phyloP scores from a whole-genome alignment of 2,329 filamentous ascomycete genomes.

The Nemania sp. region DNA sequence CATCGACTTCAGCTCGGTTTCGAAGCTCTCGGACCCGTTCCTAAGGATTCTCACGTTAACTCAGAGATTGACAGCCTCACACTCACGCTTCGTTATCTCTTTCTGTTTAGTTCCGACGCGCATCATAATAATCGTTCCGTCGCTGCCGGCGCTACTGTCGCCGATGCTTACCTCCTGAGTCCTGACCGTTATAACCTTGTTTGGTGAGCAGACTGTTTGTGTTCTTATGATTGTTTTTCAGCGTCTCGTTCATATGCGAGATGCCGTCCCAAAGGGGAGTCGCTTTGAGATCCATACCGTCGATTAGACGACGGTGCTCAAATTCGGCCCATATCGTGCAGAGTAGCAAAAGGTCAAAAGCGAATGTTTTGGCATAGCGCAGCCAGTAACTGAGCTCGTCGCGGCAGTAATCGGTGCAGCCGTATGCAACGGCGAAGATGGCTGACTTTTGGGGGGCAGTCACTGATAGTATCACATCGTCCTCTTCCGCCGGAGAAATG shows the following conservation, averaged over 20 bases:
- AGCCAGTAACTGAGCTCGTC: not conserved
- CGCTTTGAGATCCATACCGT: slow-evolving; percentile 12
- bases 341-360: slow-evolving; percentile 27
- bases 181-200: too few relatives aligned
- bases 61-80: slow-evolving; percentile 24
- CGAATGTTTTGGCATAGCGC: not conserved
- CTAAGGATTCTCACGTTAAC: slow-evolving; percentile 23
- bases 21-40: slow-evolving; percentile 26
- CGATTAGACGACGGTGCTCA: slow-evolving; percentile 25
- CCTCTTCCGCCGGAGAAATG: not conserved
- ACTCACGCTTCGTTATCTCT: slow-evolving; percentile 22
- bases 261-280: slow-evolving; percentile 19
- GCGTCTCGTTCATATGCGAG: slow-evolving; percentile 17
- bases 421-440: slow-evolving; percentile 29
- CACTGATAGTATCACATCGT: slow-evolving; percentile 28
- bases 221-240: not conserved
- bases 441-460: slow-evolving; percentile 26
- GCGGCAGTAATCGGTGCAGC: slow-evolving; percentile 15
- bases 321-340: slow-evolving; percentile 28
- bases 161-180: too few relatives aligned
- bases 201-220: too few relatives aligned
- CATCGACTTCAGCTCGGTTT: slow-evolving; percentile 17
- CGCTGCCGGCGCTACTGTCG: not conserved
- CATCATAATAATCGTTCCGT: not conserved
- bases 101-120: not conserved